A percentile compares a stretch with the other conserved stretches of the same genome.
phyloP scores from a whole-genome alignment of 768 basidiomycete species.

The Serendipita sp. region DNA sequence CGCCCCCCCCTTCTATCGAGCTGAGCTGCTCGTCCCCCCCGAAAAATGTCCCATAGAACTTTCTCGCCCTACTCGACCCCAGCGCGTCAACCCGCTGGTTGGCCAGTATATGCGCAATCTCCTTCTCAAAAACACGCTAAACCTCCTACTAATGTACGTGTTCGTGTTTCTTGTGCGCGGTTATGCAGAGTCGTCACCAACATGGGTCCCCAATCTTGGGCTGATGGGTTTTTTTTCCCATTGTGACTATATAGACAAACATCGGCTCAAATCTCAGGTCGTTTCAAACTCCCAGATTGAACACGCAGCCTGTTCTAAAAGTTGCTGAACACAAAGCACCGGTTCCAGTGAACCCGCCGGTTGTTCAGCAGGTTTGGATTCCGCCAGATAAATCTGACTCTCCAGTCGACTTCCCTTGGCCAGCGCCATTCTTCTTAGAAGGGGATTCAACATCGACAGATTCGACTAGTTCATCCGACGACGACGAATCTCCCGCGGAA shows the following conservation, averaged over 20 bases:
- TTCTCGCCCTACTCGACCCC: not conserved
- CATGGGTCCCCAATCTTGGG: not conserved
- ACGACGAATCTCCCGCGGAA: constrained; percentile 3
- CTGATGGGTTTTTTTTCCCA: not conserved
- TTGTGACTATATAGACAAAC: not conserved
- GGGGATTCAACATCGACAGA: not conserved
- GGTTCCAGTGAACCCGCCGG: not conserved
- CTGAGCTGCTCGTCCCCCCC: not conserved
- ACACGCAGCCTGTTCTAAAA: not conserved
- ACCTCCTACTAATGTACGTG: not conserved
- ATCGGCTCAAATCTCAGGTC: not conserved
- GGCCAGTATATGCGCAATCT: not conserved
- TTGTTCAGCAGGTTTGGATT: not conserved
- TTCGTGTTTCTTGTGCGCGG: not conserved
- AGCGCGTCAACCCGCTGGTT: not conserved
- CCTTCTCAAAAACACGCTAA: not conserved
- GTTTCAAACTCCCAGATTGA: not conserved
- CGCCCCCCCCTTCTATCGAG: too few species aligned
- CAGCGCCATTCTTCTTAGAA: not conserved
- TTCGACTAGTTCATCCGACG: not conserved
- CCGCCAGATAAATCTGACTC: not conserved
- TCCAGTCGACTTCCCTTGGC: not conserved
- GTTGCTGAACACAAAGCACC: not conserved
- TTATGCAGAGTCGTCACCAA: not conserved
- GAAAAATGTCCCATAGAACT: not conserved